Evolutionary conservation across 2,329 filamentous ascomycete species (phyloP).

Genomic region (Fusarium heterosporum): DNA sequence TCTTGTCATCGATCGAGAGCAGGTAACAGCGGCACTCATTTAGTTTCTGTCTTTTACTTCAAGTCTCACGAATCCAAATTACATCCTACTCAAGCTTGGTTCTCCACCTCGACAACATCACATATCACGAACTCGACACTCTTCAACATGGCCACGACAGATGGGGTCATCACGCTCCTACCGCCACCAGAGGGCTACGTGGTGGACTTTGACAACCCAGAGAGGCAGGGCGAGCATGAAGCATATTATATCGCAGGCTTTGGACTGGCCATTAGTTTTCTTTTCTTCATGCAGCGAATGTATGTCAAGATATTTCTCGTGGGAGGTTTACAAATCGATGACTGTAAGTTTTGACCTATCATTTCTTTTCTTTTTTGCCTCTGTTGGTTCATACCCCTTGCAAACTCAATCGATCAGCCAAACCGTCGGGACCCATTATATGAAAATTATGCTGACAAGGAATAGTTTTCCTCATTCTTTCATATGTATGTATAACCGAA

Average conservation of each 20-base stretch:
- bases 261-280: constrained; percentile 34
- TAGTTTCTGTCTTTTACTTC: neutral
- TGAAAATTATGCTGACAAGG: constrained; percentile 13
- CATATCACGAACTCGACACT: neutral
- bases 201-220: constrained; percentile 51
- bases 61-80: no score
- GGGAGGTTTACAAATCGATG: constrained; percentile 44
- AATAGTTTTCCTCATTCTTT: constrained; percentile 33
- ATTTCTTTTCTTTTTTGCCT: neutral
- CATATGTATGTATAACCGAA: constrained; percentile 26
- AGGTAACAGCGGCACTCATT: neutral
- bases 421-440: neutral
- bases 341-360: constrained; percentile 35
- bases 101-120: neutral
- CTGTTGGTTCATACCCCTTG: constrained; percentile 1
- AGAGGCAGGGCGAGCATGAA: constrained; percentile 38
- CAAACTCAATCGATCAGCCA: neutral
- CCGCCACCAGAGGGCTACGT: constrained; percentile 49
- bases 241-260: constrained; percentile 41
- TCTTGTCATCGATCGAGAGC: neutral
- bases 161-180: constrained; percentile 33
- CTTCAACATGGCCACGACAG: constrained; percentile 33
- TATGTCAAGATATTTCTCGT: constrained; percentile 44
- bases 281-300: constrained; percentile 45
- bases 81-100: no score